Base-by-base conservation (phyloP, 306 rosid genomes). In the Medicago arabica region DNA sequence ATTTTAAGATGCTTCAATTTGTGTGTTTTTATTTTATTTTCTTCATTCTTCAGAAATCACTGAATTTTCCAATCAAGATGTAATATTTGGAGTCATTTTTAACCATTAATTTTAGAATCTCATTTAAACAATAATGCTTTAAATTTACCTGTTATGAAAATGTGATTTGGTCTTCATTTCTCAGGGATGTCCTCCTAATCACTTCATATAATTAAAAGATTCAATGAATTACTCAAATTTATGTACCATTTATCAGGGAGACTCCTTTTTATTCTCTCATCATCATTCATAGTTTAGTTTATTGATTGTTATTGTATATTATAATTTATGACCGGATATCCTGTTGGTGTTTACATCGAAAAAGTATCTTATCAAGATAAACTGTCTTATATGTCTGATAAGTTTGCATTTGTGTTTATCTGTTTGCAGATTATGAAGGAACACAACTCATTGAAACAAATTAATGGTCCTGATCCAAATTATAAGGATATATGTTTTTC, bases 401-500 rank as follows among this genome's bases (percentile, higher is more conserved):
- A 67, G 46, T 31, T 21, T 51, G 72, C 47, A 62, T 68, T 38
- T 75, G 41, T 18, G 67, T 82, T 54, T 75, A 47, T 71, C 59
- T 63, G 28, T 78, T 15, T 70, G 80, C 88, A 96, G 99, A 84
- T 96, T 28, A 77, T 78, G 89, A 82, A 87, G 85, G 96, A 89
- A 81, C 89, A 81, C 62, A 80, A 81, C 47, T 85, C 90, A 41
- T 86, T 92, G 74, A 78, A 83, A 85, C 84, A 75, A 80, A 89
- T 90, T 65, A 78, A 9, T 73, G 99, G 99, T 71, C 96, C 99
- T 75, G 99, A 96, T 78, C 99, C 97, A 79, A 86, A 85, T 70
- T 96, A 81, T 75, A 85, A 88, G 1, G 99, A 96, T 77, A 78
- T 89, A 63, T 96, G 98, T 69, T 92, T 96, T 76, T 81, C 93